Evolutionary conservation across 2,329 filamentous ascomycete genomes (phyloP).

Genomic region (Aspergillus bombycis): DNA sequence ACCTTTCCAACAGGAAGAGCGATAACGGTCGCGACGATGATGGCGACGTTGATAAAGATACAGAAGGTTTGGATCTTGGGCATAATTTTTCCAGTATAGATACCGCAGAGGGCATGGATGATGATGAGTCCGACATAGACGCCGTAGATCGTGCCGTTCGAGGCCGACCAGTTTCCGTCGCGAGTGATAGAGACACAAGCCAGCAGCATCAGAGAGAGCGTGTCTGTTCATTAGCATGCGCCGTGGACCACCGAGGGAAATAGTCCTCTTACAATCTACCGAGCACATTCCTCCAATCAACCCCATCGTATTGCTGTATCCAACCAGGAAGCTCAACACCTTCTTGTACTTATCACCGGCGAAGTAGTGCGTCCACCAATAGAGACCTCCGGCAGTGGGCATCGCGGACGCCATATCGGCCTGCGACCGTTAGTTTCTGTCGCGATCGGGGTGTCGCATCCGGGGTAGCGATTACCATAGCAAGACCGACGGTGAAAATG

Average conservation of each 20-base stretch:
- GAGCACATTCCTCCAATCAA: constrained; percentile 65
- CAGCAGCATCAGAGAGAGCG: constrained; percentile 42
- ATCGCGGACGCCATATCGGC: constrained; percentile 58
- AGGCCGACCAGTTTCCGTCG: constrained; percentile 60
- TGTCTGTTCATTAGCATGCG: constrained; percentile 22
- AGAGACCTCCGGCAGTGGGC: constrained; percentile 63
- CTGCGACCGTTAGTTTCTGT: constrained; percentile 25
- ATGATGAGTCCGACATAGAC: constrained; percentile 60
- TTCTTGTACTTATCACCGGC: constrained; percentile 58
- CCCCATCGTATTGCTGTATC: constrained; percentile 64
- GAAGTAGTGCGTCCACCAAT: constrained; percentile 65
- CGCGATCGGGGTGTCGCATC: constrained; percentile 4
- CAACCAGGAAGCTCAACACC: constrained; percentile 62
- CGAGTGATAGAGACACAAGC: constrained; percentile 61
- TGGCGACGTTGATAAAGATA: constrained; percentile 58
- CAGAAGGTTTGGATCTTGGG: constrained; percentile 61
- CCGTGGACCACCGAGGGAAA: not conserved
- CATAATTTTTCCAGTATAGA: constrained; percentile 59
- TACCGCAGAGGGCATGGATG: constrained; percentile 58
- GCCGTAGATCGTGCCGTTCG: constrained; percentile 60
- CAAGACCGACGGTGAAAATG: constrained; percentile 63
- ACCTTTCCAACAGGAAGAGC: constrained; percentile 58
- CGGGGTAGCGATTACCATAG: constrained; percentile 54
- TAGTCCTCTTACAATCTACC: constrained; percentile 54
- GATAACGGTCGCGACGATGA: constrained; percentile 61